Conservation (phyloP, 2,329 filamentous ascomycete species). For the Sporothrix luriei region DNA sequence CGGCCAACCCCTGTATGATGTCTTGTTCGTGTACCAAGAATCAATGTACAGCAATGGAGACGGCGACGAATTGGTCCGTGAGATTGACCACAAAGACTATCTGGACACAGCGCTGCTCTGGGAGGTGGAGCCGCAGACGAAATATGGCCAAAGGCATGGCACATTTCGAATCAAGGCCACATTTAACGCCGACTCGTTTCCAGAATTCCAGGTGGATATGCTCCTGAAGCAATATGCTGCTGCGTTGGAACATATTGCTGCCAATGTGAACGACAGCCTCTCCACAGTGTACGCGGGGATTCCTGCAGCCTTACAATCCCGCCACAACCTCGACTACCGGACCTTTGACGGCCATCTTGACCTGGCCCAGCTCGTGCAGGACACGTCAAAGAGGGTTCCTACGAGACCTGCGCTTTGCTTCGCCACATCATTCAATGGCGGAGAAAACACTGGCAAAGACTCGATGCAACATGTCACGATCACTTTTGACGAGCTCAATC, state of each 20-base stretch:
- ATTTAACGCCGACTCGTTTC: conserved; percentile 53
- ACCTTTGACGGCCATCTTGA: conserved; percentile 46
- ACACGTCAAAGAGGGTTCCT: conserved; percentile 52
- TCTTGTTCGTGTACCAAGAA: conserved; percentile 83
- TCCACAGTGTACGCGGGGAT: conserved; percentile 39
- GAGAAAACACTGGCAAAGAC: conserved; percentile 28
- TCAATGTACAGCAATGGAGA: conserved; percentile 52
- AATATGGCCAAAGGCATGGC: conserved; percentile 38
- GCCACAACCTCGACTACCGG: conserved; percentile 50
- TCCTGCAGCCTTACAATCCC: conserved; percentile 48
- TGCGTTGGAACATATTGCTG: conserved; percentile 44
- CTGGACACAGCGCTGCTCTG: conserved; percentile 76
- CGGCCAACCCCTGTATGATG: conserved; percentile 68
- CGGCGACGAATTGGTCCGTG: conserved; percentile 47
- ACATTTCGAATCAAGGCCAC: conserved; percentile 50
- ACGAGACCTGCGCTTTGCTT: conserved; percentile 66
- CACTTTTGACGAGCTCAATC: conserved; percentile 68
- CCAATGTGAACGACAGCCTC: conserved; percentile 40
- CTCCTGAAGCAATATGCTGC: conserved; percentile 65
- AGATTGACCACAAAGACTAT: conserved; percentile 66
- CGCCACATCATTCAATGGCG: conserved; percentile 49
- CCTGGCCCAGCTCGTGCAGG: conserved; percentile 59
- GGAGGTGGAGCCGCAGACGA: conserved; percentile 69
- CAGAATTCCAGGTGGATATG: conserved; percentile 56
- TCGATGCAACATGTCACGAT: conserved; percentile 48